Conservation (phyloP, 2,329 filamentous ascomycete genomes). For the Colletotrichum magnum region DNA sequence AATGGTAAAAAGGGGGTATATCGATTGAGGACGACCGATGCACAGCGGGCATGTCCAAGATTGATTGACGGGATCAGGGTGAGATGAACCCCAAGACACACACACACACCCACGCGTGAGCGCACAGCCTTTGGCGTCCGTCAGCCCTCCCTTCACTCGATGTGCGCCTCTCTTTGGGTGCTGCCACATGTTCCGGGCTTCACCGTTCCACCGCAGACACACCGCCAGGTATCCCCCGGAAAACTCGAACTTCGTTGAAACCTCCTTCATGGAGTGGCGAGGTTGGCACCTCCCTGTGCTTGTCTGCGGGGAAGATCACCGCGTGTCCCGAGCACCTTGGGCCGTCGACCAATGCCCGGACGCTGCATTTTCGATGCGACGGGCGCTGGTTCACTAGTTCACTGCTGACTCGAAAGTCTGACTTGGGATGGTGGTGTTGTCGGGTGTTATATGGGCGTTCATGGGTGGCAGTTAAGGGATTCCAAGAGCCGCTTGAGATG, state of each 20-base stretch:
- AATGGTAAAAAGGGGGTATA: neutral
- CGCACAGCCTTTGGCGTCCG: neutral
- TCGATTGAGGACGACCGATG: neutral
- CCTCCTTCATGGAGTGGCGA: slow-evolving; percentile 16
- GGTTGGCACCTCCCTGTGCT: slow-evolving; percentile 14
- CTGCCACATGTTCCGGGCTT: slow-evolving; percentile 1
- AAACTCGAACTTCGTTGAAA: slow-evolving; percentile 37
- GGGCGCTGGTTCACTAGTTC: slow-evolving; percentile 4
- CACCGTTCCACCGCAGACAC: neutral
- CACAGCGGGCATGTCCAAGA: neutral
- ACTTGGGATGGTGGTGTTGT: neutral
- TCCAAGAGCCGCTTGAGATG: neutral
- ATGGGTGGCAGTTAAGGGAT: neutral
- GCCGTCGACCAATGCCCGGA: neutral
- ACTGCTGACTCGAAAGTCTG: neutral
- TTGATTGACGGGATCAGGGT: slow-evolving; percentile 11
- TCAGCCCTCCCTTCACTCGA: slow-evolving; percentile 1
- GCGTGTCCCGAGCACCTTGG: slow-evolving; percentile 11
- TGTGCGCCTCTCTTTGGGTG: neutral
- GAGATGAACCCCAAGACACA: slow-evolving; percentile 27
- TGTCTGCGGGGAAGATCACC: slow-evolving; percentile 27
- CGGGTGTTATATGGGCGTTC: neutral
- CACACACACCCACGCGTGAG: neutral
- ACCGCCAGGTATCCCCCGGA: slow-evolving; percentile 22
- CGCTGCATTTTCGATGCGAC: slow-evolving; percentile 4